Base-by-base conservation (phyloP, 768 basidiomycete genomes). In the Mycena haematopus region DNA sequence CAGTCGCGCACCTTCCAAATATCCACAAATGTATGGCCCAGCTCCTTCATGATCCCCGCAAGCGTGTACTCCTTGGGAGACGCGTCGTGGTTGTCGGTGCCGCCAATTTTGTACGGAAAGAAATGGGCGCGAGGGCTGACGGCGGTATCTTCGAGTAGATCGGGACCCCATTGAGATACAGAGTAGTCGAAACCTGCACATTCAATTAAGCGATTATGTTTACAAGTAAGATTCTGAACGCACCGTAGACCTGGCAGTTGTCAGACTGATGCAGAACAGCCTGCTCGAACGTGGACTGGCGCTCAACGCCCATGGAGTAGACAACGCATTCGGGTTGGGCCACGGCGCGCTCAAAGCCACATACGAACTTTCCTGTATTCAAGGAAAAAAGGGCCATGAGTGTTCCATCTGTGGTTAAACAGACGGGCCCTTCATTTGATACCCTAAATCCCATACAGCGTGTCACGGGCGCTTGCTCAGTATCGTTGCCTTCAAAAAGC, bases 261-360 rank as follows among this genome's bases (percentile, higher is more conserved):
- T 71, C 72, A 25, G 52, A 46, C 21, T 62, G 56, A 14, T 42
- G 17, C 25, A 83, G 74, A 27, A 82, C 46, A 22, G 74, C 76
- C 8, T 78, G 78, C 64, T 82, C 81, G 50, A 82, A 84, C 29
- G 78, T 78, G 4, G 80, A 79, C 50, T 82, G 79, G 8, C 77
- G 72, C 64, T 77, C 77, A 70, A 67, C 68, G 74, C 80, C 81
- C 38, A 84, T 75, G 8, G 82, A 78, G 58, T 83, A 82, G 59
- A 82, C 63, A 21, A 82, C 69, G 63, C 81, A 83, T 25, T 75
- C 70, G 25, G 71, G 68, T 65, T 79, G 80, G 42, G 74, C 66
- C 52, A 71, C 70, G 29, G 82, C 71, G 13, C 77, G 75, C 38
- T 77, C 76, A 19, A 84, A 65, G 4, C 83, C 83, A 65, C 83